Conservation (phyloP, 495 filamentous ascomycete genomes). For the Haplographium delicatum region DNA sequence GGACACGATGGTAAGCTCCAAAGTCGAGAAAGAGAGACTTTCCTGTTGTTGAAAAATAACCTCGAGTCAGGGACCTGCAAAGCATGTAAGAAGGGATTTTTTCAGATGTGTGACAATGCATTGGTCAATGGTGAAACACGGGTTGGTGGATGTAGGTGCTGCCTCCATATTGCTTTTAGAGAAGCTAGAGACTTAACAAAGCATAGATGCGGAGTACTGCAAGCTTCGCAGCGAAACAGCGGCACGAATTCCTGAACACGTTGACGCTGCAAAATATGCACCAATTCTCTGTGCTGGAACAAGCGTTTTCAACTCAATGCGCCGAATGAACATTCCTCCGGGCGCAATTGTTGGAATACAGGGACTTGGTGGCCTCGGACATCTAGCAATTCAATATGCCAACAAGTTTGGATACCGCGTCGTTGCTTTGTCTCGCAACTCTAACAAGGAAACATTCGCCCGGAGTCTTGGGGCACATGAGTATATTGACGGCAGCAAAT, state of each 20-base stretch:
- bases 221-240: conserved; percentile 56
- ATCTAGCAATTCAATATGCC: conserved; percentile 50
- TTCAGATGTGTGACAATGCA: conserved; percentile 49
- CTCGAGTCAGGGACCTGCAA: no score
- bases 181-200: no score
- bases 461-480: conserved; percentile 59
- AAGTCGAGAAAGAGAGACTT: no score
- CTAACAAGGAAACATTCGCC: conserved; percentile 54
- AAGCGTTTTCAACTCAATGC: conserved; percentile 67
- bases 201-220: conserved; percentile 64
- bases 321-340: conserved; percentile 49
- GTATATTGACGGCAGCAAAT: conserved; percentile 57
- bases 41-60: no score
- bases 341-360: conserved; percentile 60
- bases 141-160: conserved; percentile 52
- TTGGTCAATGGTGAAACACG: conserved; percentile 47
- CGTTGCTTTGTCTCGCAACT: conserved; percentile 54
- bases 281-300: conserved; percentile 69
- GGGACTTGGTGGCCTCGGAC: conserved; percentile 62
- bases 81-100: conserved; percentile 42
- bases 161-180: no score
- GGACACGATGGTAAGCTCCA: conserved; percentile 44
- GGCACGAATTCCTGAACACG: conserved; percentile 52
- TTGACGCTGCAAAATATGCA: conserved; percentile 55
- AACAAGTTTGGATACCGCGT: conserved; percentile 60